Evolutionary conservation across 305 asterid species (phyloP).

Genomic region (Fraxinus greggii): DNA sequence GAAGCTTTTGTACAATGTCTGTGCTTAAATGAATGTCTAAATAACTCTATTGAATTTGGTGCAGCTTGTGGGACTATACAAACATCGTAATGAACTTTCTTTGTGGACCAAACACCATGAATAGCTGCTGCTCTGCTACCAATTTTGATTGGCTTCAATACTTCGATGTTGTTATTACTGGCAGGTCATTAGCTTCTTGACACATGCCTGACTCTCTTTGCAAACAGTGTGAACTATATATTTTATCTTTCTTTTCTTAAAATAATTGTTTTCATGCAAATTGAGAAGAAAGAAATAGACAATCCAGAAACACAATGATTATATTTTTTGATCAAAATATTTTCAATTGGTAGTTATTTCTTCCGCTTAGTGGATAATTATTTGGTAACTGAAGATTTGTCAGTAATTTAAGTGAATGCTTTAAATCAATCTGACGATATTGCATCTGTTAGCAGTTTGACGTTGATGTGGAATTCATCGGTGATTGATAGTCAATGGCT

Average conservation of each 20-base stretch:
- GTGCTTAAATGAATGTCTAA: constrained; percentile 14
- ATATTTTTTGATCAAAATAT: neutral
- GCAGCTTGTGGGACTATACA: constrained; percentile 99
- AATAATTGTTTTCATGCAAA: constrained; percentile 1
- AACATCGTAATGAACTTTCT: constrained; percentile 95
- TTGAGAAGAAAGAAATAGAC: constrained; percentile 7
- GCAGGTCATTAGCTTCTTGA: constrained; percentile 62
- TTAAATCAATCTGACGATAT: constrained; percentile 1
- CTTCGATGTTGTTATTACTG: constrained; percentile 91
- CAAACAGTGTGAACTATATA: constrained; percentile 4
- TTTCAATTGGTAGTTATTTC: constrained; percentile 4
- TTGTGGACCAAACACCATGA: constrained; percentile 56
- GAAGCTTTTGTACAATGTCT: constrained; percentile 1
- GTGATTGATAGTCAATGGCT: constrained; percentile 18
- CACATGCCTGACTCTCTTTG: constrained; percentile 19
- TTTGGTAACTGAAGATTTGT: neutral
- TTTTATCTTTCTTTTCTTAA: neutral
- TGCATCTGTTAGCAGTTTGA: constrained; percentile 14
- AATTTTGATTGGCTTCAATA: constrained; percentile 79
- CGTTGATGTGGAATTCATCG: constrained; percentile 11
- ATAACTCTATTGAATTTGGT: constrained; percentile 29
- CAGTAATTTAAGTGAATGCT: neutral
- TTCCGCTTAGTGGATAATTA: neutral
- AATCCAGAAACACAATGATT: neutral
- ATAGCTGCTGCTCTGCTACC: constrained; percentile 43